Evolutionary conservation across 257 asterid species (phyloP), one percentile per base, ranked within the genome.

Genomic region (Salvia miltiorrhiza): DNA sequence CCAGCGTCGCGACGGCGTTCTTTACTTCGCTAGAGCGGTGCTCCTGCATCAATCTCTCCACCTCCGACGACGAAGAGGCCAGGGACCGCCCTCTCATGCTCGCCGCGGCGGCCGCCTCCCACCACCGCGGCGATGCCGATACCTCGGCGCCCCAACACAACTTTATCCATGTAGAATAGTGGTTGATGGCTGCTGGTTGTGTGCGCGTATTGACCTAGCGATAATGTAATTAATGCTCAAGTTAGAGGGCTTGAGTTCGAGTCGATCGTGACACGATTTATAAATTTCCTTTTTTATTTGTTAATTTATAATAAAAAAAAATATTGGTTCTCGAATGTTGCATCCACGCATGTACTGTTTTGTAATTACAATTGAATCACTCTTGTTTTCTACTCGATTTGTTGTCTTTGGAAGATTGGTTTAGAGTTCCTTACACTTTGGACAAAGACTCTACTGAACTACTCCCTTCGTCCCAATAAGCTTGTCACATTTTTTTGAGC

Each of bases 1-100:
- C 76, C 30, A 50, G 82, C 55, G 68, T 83, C 1, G 79, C 86
- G 6, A 50, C 84, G 19, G 84, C 81, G 2, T 83, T 83, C 67
- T 83, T 83, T 37, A 79, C 86, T 3, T 80, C 86, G 21, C 73
- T 83, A 4, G 81, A 80, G 58, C 79, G 82, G 7, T 83, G 84
- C 66, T 65, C 84, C 11, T 83, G 86, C 63, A 69, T 83, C 65
- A 81, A 76, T 55, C 61, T 83, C 24, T 55, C 80, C 39, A 83
- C 87, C 5, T 49, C 48, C 7, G 83, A 75, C 1, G 77, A 58
- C 50, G 71, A 74, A 7, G 81, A 77, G 71, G 86, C 84, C 2
- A 80, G 76, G 37, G 72, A 78, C 33, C 79, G 67, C 9, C 80
- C 86, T 4, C 80, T 83, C 37, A 75, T 83, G 72, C 77, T 80